Conservation (phyloP, 1,284 basidiomycete genomes). For the Trichosporon inkin region DNA sequence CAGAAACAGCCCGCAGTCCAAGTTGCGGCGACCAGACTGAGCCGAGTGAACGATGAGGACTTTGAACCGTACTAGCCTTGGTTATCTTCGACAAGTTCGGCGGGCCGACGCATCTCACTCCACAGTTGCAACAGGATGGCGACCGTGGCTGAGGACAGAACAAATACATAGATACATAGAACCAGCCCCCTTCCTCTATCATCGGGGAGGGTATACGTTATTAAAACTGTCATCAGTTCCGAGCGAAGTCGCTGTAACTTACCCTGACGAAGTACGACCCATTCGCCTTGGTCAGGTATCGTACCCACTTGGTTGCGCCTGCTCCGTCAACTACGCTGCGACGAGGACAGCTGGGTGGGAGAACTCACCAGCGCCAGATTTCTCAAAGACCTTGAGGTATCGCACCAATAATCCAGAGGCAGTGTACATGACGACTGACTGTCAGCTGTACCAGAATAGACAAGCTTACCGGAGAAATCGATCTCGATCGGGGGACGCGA, state of each 20-base stretch:
- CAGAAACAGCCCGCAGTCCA: neutral
- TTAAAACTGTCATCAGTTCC: constrained; percentile 1
- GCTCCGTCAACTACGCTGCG: neutral
- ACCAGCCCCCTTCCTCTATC: no score
- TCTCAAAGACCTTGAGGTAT: constrained; percentile 98
- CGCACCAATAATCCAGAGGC: constrained; percentile 91
- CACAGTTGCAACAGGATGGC: no score
- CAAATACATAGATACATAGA: no score
- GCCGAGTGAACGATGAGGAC: no score
- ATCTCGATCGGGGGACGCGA: constrained; percentile 94
- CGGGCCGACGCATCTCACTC: no score
- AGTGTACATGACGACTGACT: constrained; percentile 94
- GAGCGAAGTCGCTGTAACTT: constrained; percentile 13
- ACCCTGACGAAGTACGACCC: constrained; percentile 48
- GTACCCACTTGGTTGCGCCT: constrained; percentile 76
- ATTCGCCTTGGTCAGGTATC: constrained; percentile 45
- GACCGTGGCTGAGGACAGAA: no score
- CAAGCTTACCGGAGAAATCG: constrained; percentile 63
- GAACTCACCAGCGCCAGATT: constrained; percentile 57
- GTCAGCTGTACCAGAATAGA: neutral
- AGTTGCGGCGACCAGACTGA: no score
- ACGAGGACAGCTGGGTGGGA: no score
- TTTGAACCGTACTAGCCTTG: no score
- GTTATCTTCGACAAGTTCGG: no score
- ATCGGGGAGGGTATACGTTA: neutral